phyloP scores from a whole-genome alignment of 2,329 filamentous ascomycete genomes.

The Monilinia polystroma region DNA sequence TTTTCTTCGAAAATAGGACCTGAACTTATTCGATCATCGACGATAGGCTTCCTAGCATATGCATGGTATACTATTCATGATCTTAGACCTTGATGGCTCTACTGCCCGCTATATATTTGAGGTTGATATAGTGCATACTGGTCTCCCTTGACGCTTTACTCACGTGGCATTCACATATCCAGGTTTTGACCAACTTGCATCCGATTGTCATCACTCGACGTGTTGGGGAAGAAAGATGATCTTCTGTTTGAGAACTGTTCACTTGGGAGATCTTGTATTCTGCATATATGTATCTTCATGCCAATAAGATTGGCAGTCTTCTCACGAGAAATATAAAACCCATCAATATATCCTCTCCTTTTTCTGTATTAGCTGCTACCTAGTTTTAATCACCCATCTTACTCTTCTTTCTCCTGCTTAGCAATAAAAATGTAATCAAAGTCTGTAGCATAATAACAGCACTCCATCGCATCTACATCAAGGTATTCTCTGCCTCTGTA shows the following conservation, averaged over 20 bases:
- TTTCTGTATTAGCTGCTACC: too few species aligned
- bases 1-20: conserved; percentile 38
- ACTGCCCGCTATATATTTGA: conserved; percentile 36
- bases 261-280: conserved; percentile 33
- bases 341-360: conserved; percentile 41
- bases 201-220: conserved; percentile 37
- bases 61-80: conserved; percentile 38
- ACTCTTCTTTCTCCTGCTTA: too few species aligned
- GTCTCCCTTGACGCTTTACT: neutral
- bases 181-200: conserved; percentile 39
- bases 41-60: conserved; percentile 37
- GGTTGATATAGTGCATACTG: neutral
- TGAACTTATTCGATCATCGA: conserved; percentile 37
- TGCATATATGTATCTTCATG: conserved; percentile 18
- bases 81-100: conserved; percentile 39
- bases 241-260: conserved; percentile 35
- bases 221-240: conserved; percentile 39
- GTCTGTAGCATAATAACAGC: too few species aligned
- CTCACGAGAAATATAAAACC: conserved; percentile 38
- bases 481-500: too few species aligned
- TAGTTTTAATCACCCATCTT: too few species aligned
- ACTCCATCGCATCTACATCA: too few species aligned
- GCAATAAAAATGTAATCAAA: too few species aligned
- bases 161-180: conserved; percentile 41
- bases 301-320: too few species aligned